Conservation (phyloP, 129 eudicot species). For the Silybum marianum region DNA sequence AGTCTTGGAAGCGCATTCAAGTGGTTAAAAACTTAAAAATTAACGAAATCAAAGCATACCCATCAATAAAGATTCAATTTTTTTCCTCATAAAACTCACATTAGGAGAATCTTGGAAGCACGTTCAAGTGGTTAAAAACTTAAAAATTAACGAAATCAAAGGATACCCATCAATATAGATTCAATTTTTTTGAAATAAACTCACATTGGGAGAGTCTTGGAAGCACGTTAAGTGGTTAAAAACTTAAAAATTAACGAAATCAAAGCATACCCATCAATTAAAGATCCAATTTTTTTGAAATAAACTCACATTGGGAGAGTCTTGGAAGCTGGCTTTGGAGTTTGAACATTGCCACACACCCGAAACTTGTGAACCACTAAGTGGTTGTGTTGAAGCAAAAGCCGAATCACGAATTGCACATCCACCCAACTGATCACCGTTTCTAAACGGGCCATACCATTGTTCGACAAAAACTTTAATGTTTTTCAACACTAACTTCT, state of each 20-base stretch:
- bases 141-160: too few relatives aligned
- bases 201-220: too few relatives aligned
- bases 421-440: constrained; percentile 93
- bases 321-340: constrained; percentile 52
- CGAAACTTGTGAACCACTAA: constrained; percentile 48
- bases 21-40: background rate
- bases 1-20: too few relatives aligned
- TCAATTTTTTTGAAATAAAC: too few relatives aligned
- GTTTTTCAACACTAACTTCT: constrained; percentile 36
- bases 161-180: too few relatives aligned
- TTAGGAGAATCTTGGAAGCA: too few relatives aligned
- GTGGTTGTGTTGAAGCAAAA: constrained; percentile 69
- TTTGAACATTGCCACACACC: constrained; percentile 64
- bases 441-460: constrained; percentile 97
- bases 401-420: constrained; percentile 92
- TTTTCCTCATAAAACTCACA: too few relatives aligned
- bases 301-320: constrained; percentile 48
- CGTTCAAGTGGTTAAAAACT: too few relatives aligned
- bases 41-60: background rate
- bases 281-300: background rate
- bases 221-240: too few relatives aligned
- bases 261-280: background rate
- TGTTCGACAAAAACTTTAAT: constrained; percentile 83
- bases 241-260: background rate
- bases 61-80: too few relatives aligned